These are phyloP conservation scores for Aspergillus biplanus DNA, from an alignment of 495 filamentous ascomycete species.

Conservation along the genomic window DNA sequence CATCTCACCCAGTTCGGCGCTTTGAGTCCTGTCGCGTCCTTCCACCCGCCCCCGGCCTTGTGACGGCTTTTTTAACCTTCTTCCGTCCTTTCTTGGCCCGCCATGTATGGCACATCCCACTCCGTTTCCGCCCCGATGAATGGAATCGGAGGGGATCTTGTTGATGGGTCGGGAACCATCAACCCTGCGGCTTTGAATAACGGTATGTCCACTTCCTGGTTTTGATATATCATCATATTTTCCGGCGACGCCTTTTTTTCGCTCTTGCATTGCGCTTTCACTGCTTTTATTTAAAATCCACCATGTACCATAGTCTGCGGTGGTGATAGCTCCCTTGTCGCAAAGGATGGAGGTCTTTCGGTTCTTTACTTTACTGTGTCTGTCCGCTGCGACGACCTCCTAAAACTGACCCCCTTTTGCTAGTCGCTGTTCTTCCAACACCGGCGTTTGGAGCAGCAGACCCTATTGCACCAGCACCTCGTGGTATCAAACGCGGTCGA, in stretches of 20 bases:
- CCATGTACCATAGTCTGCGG: conserved; percentile 5
- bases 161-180: conserved; percentile 78
- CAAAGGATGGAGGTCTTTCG: conserved; percentile 19
- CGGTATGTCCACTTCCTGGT: conserved; percentile 48
- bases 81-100: conserved; percentile 43
- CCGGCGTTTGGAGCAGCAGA: conserved; percentile 50
- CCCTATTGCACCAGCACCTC: conserved; percentile 56
- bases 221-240: conserved; percentile 10
- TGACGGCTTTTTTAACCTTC: conserved; percentile 33
- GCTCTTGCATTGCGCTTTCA: conserved; percentile 3
- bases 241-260: conserved; percentile 1
- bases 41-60: conserved; percentile 41
- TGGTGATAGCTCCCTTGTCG: conserved; percentile 10
- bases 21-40: conserved; percentile 31
- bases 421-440: conserved; percentile 49
- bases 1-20: conserved; percentile 23
- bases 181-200: conserved; percentile 75
- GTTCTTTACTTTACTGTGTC: conserved; percentile 21
- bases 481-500: conserved; percentile 91
- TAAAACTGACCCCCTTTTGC: conserved; percentile 45
- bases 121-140: conserved; percentile 58
- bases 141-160: conserved; percentile 62
- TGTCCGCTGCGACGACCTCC: conserved; percentile 35
- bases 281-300: background rate
- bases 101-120: conserved; percentile 63